These are phyloP conservation scores for Candida andamanensis DNA, from an alignment of 805 yeast genomes.

Conservation along the genomic window DNA sequence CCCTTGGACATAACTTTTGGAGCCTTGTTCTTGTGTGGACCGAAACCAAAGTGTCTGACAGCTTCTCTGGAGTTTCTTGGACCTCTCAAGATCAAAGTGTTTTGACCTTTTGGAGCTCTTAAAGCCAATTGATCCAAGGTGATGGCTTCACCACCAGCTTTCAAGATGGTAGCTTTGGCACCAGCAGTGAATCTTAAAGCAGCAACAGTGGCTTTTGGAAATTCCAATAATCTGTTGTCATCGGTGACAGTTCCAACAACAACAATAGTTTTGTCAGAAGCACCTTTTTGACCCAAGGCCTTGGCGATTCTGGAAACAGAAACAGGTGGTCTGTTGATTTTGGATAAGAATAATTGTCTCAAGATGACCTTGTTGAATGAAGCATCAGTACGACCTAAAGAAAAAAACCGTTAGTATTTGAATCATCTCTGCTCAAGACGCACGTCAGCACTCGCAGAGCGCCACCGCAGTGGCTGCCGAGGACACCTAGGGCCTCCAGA, in stretches of 20 bases:
- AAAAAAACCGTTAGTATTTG: constrained; percentile 27
- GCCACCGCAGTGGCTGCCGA: constrained; percentile 3
- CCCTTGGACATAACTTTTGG: constrained; percentile 97
- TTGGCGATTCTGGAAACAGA: constrained; percentile 87
- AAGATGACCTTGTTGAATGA: constrained; percentile 97
- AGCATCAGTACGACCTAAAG: constrained; percentile 93
- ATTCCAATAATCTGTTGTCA: constrained; percentile 86
- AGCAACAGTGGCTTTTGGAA: constrained; percentile 97
- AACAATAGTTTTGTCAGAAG: constrained; percentile 88
- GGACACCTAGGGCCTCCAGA: constrained; percentile 4
- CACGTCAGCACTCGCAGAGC: constrained; percentile 39
- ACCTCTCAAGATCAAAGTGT: constrained; percentile 97
- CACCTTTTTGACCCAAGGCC: constrained; percentile 76
- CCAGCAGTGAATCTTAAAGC: constrained; percentile 99
- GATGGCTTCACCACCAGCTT: constrained; percentile 99
- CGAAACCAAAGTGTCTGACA: constrained; percentile 99
- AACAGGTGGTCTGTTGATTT: constrained; percentile 99
- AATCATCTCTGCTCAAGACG: constrained; percentile 42
- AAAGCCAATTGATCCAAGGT: constrained; percentile 98
- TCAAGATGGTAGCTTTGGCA: constrained; percentile 95
- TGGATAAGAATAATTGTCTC: constrained; percentile 91
- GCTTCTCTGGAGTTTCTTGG: constrained; percentile 99
- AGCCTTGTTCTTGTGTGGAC: constrained; percentile 99
- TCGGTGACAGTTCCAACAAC: constrained; percentile 99
- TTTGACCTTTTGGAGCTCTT: constrained; percentile 99